Evolutionary conservation across 257 asterid species (phyloP).

Genomic region (Avicennia marina): DNA sequence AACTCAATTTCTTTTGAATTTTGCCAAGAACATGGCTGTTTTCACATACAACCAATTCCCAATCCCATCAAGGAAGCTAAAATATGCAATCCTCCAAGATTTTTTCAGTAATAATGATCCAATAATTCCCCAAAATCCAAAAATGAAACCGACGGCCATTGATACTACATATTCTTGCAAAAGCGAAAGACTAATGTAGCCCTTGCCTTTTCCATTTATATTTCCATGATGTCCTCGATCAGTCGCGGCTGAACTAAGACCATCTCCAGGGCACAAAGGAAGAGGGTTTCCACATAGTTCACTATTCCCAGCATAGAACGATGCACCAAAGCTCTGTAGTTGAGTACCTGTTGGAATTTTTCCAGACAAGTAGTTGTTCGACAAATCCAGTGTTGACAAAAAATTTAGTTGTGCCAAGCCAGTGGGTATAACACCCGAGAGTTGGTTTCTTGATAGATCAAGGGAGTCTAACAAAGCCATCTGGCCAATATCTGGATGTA

Average conservation of each 20-base stretch:
- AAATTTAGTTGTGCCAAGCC: conserved; percentile 13
- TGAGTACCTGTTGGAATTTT: conserved; percentile 27
- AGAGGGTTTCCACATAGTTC: conserved; percentile 31
- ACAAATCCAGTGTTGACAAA: conserved; percentile 21
- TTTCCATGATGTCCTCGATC: background rate
- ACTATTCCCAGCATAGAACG: conserved; percentile 18
- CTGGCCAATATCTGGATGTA: conserved; percentile 9
- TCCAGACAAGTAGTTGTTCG: conserved; percentile 21
- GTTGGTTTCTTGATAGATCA: conserved; percentile 24
- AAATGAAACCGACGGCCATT: conserved; percentile 15
- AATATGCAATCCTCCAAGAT: conserved; percentile 20
- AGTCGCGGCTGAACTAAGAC: background rate
- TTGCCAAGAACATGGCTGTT: no score
- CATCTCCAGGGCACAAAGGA: conserved; percentile 1
- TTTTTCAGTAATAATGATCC: conserved; percentile 21
- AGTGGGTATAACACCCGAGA: conserved; percentile 24
- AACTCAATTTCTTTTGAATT: no score
- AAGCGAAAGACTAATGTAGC: background rate
- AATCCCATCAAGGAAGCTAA: no score
- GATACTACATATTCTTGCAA: conserved; percentile 7
- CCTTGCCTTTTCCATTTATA: conserved; percentile 5
- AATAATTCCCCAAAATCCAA: conserved; percentile 29
- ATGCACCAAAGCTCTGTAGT: conserved; percentile 15
- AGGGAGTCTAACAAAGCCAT: conserved; percentile 28
- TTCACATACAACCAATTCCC: no score